These are phyloP conservation scores for Hypoxylon sp. DNA, from an alignment of 2,329 filamentous ascomycete genomes.

Conservation along the genomic window DNA sequence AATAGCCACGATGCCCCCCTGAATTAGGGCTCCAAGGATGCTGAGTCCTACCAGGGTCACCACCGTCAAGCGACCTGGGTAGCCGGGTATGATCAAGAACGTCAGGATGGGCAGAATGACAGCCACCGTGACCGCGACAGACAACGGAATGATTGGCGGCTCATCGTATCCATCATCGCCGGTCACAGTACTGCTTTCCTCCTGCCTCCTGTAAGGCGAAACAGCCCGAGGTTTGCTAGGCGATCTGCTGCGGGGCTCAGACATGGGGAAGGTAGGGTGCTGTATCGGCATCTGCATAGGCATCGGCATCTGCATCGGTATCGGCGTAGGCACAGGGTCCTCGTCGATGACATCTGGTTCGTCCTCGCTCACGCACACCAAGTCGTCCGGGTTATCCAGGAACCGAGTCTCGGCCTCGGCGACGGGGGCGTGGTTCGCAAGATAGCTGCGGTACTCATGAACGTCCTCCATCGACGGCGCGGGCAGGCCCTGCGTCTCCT, in stretches of 20 bases:
- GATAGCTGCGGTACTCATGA: slow-evolving; percentile 60
- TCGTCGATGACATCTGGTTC: slow-evolving; percentile 37
- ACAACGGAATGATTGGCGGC: slow-evolving; percentile 43
- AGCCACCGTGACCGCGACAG: slow-evolving; percentile 58
- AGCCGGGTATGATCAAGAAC: slow-evolving; percentile 65
- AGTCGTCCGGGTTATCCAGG: slow-evolving; percentile 62
- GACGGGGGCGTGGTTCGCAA: slow-evolving; percentile 63
- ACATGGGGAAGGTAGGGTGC: slow-evolving; percentile 25
- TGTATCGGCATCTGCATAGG: too few relatives aligned
- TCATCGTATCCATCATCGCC: slow-evolving; percentile 24
- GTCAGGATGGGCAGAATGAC: slow-evolving; percentile 66
- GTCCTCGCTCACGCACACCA: slow-evolving; percentile 54
- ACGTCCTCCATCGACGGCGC: slow-evolving; percentile 61
- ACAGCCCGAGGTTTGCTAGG: slow-evolving; percentile 27
- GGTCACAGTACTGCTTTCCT: slow-evolving; percentile 19
- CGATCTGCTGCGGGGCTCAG: slow-evolving; percentile 17
- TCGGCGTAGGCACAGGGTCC: slow-evolving; percentile 32
- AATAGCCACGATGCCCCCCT: slow-evolving; percentile 36
- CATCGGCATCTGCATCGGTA: too few relatives aligned
- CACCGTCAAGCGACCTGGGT: slow-evolving; percentile 65
- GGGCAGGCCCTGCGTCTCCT: slow-evolving; percentile 58
- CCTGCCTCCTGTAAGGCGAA: slow-evolving; percentile 22
- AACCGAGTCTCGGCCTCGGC: slow-evolving; percentile 68
- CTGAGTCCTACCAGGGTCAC: slow-evolving; percentile 61
- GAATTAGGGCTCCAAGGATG: slow-evolving; percentile 47